Conservation (phyloP, 495 filamentous ascomycete species). For the Hypoxylon rickii region DNA sequence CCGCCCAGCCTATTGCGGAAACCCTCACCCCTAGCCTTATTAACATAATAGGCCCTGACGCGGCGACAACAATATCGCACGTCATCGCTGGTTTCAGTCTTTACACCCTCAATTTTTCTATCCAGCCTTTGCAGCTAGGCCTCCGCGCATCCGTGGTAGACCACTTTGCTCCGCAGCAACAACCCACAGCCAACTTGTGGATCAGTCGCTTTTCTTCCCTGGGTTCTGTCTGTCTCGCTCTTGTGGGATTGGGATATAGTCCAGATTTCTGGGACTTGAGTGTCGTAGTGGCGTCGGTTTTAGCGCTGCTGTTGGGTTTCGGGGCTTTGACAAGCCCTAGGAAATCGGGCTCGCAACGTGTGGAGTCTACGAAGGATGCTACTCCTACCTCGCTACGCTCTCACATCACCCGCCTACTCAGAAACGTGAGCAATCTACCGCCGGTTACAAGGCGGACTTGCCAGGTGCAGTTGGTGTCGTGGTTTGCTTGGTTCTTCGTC, state of each 20-base stretch:
- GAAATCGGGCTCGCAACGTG: background rate
- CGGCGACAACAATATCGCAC: background rate
- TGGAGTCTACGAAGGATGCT: background rate
- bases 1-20: background rate
- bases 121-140: background rate
- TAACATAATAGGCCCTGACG: background rate
- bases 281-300: background rate
- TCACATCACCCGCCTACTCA: background rate
- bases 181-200: background rate
- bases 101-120: background rate
- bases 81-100: background rate
- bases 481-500: background rate
- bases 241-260: background rate
- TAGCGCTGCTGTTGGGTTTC: background rate
- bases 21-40: background rate
- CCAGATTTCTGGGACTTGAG: background rate
- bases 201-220: background rate
- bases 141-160: background rate
- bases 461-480: background rate
- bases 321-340: background rate
- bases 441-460: background rate
- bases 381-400: background rate
- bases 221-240: background rate
- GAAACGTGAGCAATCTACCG: background rate
- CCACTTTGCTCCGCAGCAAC: background rate